These are phyloP conservation scores for Anthracocystis walkeri DNA, from an alignment of 1,284 basidiomycete species.

Conservation along the genomic window DNA sequence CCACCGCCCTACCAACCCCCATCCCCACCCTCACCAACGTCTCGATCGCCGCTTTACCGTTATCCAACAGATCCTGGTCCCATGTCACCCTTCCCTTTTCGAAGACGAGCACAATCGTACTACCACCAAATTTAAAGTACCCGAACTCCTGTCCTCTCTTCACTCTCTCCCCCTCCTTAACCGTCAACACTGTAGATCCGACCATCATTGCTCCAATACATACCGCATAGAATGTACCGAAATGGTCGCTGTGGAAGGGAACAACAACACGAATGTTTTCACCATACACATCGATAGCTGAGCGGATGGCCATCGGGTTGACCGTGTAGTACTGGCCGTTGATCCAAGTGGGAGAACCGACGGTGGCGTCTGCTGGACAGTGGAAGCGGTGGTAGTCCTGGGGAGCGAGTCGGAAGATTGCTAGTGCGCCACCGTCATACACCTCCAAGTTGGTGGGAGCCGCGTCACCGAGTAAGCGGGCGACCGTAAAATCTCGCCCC, in stretches of 20 bases:
- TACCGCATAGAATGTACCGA: slow-evolving; percentile 55
- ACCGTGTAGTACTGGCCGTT: slow-evolving; percentile 67
- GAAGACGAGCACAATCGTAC: slow-evolving; percentile 63
- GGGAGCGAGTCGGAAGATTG: slow-evolving; percentile 81
- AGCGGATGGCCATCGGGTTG: slow-evolving; percentile 85
- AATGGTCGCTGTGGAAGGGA: slow-evolving; percentile 67
- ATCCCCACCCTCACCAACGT: slow-evolving; percentile 77
- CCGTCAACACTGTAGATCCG: slow-evolving; percentile 80
- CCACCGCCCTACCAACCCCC: slow-evolving; percentile 50
- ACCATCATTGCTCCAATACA: slow-evolving; percentile 73
- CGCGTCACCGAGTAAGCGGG: slow-evolving; percentile 78
- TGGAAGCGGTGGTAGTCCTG: slow-evolving; percentile 96
- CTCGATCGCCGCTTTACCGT: slow-evolving; percentile 77
- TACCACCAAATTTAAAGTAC: slow-evolving; percentile 71
- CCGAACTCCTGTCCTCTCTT: slow-evolving; percentile 87
- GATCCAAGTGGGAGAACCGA: slow-evolving; percentile 72
- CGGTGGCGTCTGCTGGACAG: slow-evolving; percentile 83
- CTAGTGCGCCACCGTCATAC: slow-evolving; percentile 81
- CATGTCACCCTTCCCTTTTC: slow-evolving; percentile 84
- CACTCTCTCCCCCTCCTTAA: slow-evolving; percentile 83
- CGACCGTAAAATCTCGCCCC: slow-evolving; percentile 88
- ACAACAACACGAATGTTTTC: slow-evolving; percentile 79
- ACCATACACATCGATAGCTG: slow-evolving; percentile 87
- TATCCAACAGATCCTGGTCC: slow-evolving; percentile 89
- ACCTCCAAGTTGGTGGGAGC: slow-evolving; percentile 72